Percentiles rank a stretch among this genome's conserved stretches.
Conservation (phyloP, 495 filamentous ascomycete genomes). For the Tetracladium marchalianum region DNA sequence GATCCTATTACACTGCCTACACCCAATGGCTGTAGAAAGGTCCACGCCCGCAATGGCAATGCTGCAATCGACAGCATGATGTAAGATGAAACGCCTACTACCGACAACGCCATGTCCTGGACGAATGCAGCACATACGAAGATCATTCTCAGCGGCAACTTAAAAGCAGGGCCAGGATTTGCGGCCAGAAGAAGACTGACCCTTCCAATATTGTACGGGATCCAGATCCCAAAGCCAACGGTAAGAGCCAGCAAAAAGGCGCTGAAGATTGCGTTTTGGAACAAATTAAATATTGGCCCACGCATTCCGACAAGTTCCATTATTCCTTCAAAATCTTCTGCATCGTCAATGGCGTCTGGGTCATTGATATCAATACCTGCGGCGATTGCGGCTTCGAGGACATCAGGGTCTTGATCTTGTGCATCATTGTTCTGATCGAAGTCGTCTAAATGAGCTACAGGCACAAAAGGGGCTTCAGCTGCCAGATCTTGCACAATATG, state of each 20-base stretch:
- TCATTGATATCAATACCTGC: constrained; percentile 42
- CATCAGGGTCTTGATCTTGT: constrained; percentile 21
- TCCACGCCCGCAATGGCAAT: constrained; percentile 8
- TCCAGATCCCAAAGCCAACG: constrained; percentile 72
- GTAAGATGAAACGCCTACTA: constrained; percentile 22
- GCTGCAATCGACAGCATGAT: constrained; percentile 2
- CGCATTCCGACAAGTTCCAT: constrained; percentile 96
- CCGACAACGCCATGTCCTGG: constrained; percentile 34
- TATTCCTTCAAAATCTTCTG: constrained; percentile 95
- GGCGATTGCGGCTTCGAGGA: constrained; percentile 19
- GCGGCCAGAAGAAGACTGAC: constrained; percentile 68
- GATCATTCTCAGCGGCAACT: constrained; percentile 59
- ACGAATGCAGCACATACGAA: constrained; percentile 62
- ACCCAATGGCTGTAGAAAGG: background rate
- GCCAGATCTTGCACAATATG: constrained; percentile 45
- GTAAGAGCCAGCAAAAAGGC: constrained; percentile 81
- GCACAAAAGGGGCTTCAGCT: constrained; percentile 55
- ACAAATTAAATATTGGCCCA: constrained; percentile 75
- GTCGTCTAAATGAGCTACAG: constrained; percentile 28
- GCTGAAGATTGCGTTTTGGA: constrained; percentile 93
- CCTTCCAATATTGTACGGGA: constrained; percentile 87
- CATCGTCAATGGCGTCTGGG: constrained; percentile 61
- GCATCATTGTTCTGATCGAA: constrained; percentile 20
- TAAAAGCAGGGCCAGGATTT: constrained; percentile 61
- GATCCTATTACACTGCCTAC: background rate